Percentiles rank a stretch among this genome's conserved stretches.
These are phyloP conservation scores for Cryptococcus sp. DNA, from an alignment of 1,284 basidiomycete species.

Conservation along the genomic window DNA sequence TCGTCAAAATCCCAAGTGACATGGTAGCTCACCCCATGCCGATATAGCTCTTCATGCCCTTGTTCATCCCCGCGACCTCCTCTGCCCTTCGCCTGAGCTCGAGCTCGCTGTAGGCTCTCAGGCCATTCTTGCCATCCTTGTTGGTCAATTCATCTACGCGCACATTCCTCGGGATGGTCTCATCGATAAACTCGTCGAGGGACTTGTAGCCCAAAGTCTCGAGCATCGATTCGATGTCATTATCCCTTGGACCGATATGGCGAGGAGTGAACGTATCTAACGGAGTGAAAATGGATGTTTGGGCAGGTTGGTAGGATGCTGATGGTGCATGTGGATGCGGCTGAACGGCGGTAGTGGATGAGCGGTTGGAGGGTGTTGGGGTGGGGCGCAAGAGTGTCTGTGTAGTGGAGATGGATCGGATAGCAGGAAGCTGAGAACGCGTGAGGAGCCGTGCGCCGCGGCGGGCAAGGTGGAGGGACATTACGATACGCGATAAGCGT, in stretches of 20 bases:
- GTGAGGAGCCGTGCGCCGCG: conserved; percentile 14
- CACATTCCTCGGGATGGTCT: conserved; percentile 77
- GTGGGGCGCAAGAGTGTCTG: conserved; percentile 20
- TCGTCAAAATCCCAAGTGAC: neutral
- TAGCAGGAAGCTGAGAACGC: neutral
- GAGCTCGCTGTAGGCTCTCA: conserved; percentile 79
- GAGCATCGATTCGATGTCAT: conserved; percentile 78
- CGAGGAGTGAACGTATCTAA: conserved; percentile 85
- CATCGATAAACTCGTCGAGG: conserved; percentile 81
- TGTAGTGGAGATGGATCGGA: conserved; percentile 28
- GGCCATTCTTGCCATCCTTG: conserved; percentile 59
- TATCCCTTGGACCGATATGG: conserved; percentile 83
- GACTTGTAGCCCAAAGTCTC: conserved; percentile 74
- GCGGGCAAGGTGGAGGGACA: conserved; percentile 18
- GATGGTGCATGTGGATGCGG: conserved; percentile 46
- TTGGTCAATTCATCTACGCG: conserved; percentile 67
- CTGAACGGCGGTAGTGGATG: conserved; percentile 50
- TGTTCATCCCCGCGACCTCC: conserved; percentile 75
- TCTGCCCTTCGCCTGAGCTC: conserved; percentile 78
- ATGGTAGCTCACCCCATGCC: conserved; percentile 72
- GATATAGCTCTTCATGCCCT: conserved; percentile 86
- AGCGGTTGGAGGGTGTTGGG: conserved; percentile 20
- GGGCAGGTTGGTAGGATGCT: conserved; percentile 37
- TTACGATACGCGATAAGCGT: conserved; percentile 6
- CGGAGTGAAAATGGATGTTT: conserved; percentile 65